phyloP scores from a whole-genome alignment of 345 rosid genomes.

The Eucalyptus regnans region DNA sequence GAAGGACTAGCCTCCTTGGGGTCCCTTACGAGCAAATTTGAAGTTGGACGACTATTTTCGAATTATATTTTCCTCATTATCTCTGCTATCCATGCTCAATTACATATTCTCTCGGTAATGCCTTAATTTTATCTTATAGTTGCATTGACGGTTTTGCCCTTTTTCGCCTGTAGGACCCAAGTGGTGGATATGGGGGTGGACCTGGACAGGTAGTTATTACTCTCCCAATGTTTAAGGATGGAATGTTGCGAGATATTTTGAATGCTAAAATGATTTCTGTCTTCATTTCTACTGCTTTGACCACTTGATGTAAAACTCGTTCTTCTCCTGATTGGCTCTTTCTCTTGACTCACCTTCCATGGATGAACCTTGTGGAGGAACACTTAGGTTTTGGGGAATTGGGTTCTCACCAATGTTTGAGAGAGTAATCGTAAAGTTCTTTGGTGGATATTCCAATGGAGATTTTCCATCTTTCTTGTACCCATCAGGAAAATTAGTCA shows the following conservation, averaged over 20 bases:
- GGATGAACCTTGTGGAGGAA: neutral
- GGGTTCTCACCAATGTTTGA: neutral
- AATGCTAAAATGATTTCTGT: neutral
- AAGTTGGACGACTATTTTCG: neutral
- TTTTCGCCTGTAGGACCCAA: constrained; percentile 39
- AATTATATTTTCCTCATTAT: neutral
- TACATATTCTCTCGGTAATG: neutral
- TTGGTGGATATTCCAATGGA: neutral
- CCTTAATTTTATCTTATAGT: neutral
- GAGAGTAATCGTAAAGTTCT: neutral
- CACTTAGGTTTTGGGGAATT: neutral
- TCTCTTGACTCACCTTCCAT: neutral
- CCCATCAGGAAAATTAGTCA: neutral
- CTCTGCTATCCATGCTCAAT: neutral
- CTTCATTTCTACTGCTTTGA: neutral
- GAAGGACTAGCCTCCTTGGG: neutral
- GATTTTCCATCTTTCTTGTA: neutral
- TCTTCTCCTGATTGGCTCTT: neutral
- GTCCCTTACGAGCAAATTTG: neutral
- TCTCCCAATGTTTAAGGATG: neutral
- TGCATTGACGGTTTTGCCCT: neutral
- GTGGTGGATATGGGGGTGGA: constrained; percentile 96
- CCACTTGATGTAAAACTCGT: neutral
- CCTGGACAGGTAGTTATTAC: constrained; percentile 87
- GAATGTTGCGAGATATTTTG: neutral